Base-by-base conservation (phyloP, 441 rosid species). In the Populus hybrid region DNA sequence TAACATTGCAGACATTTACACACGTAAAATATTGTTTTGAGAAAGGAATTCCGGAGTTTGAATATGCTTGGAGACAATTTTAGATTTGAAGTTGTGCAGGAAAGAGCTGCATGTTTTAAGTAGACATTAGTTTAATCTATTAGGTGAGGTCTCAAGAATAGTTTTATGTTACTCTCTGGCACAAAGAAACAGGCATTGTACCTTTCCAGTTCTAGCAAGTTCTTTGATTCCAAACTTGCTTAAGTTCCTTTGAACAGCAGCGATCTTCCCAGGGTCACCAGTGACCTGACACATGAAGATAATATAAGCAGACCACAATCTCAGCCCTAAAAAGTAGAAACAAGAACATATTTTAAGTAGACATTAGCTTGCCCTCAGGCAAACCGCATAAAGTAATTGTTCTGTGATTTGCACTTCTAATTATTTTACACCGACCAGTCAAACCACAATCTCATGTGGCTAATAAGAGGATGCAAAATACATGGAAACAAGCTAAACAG, bases 211-310 rank as follows among this genome's bases (percentile, higher is more conserved):
- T 85, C 95, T 88, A 0, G 91, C 91, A 59, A 93, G 88, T 91
- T 91, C 98, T 85, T 72, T 84, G 75, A 93, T 89, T 69, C 95
- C 96, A 87, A 93, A 93, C 87, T 90, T 93, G 84, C 90, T 88
- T 77, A 93, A 84, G 80, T 88, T 93, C 67, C 88, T 86, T 64
- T 80, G 83, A 32, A 91, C 83, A 65, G 98, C 98, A 84, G 84
- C 89, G 89, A 90, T 87, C 88, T 93, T 93, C 64, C 98, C 98
- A 2, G 98, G 97, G 83, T 91, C 97, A 79, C 98, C 98, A 75
- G 98, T 93, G 66, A 91, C 92, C 98, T 93, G 46, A 57, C 71
- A 74, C 73, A 46, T 69, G 63, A 71, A 34, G 53, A 73, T 67
- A 67, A 38, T 24, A 65, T 24, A 73, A 30, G 53, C 36, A 77